Evolutionary conservation across 2,329 filamentous ascomycete genomes (phyloP).

Genomic region (Coniochaeta sp.): DNA sequence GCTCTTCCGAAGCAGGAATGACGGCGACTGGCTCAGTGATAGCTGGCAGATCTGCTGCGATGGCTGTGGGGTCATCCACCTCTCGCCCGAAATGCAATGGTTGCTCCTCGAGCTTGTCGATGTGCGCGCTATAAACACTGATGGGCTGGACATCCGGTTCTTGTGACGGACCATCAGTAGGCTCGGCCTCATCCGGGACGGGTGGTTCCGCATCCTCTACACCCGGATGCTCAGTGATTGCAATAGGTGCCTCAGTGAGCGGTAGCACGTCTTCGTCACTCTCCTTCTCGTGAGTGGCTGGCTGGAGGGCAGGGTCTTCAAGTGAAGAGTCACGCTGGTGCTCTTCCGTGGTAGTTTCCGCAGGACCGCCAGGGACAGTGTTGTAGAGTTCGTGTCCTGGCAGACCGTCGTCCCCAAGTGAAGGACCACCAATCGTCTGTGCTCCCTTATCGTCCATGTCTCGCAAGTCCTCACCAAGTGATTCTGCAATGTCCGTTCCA

Average conservation of each 20-base stretch:
- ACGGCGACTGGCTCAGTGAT: not conserved
- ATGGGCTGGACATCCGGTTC: not conserved
- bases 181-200: not conserved
- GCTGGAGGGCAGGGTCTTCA: not conserved
- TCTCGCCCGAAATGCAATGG: not conserved
- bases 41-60: not conserved
- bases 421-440: conserved; percentile 6
- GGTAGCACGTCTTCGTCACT: not conserved
- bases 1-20: not conserved
- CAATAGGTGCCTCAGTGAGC: not conserved
- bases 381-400: not conserved
- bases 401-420: not conserved
- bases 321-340: not conserved
- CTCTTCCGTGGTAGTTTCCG: not conserved
- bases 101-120: not conserved
- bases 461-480: conserved; percentile 16
- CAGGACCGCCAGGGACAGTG: not conserved
- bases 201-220: not conserved
- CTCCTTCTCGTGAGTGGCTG: not conserved
- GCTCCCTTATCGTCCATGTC: not conserved
- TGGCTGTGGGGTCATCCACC: not conserved
- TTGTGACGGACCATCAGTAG: not conserved
- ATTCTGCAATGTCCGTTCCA: conserved; percentile 17
- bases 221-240: not conserved
- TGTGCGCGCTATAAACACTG: not conserved